Evolutionary conservation across 768 basidiomycete genomes (phyloP).

Genomic region (Suillus spraguei): DNA sequence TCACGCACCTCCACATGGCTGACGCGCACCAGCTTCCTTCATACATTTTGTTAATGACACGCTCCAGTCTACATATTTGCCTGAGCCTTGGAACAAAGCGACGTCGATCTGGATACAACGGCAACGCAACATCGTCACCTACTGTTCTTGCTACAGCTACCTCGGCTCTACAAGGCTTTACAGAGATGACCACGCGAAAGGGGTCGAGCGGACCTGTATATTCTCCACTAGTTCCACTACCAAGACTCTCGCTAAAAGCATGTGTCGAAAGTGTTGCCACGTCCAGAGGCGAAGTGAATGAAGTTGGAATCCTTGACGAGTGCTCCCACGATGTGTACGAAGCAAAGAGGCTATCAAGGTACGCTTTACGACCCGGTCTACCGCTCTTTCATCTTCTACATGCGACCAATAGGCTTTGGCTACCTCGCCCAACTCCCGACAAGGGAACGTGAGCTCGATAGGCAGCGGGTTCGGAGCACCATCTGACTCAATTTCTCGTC

Average conservation of each 20-base stretch:
- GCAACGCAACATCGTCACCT: constrained; percentile 1
- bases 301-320: constrained; percentile 69
- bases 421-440: too few relatives aligned
- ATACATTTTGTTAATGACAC: constrained; percentile 61
- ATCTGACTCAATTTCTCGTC: too few relatives aligned
- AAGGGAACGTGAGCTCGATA: too few relatives aligned
- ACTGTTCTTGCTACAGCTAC: neutral
- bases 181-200: constrained; percentile 19
- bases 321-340: constrained; percentile 34
- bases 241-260: constrained; percentile 63
- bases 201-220: constrained; percentile 13
- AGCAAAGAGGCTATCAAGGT: too few relatives aligned
- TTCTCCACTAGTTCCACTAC: constrained; percentile 47
- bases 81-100: constrained; percentile 53
- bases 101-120: constrained; percentile 57
- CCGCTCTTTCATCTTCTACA: too few relatives aligned
- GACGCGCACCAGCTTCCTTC: constrained; percentile 57
- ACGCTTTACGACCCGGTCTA: too few relatives aligned
- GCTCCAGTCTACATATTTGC: constrained; percentile 66
- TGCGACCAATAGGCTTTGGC: too few relatives aligned
- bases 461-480: too few relatives aligned
- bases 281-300: constrained; percentile 69
- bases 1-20: constrained; percentile 53
- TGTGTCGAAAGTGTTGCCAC: constrained; percentile 71
- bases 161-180: constrained; percentile 6